Percentiles rank a stretch among this genome's conserved stretches.
Evolutionary conservation across 805 yeast genomes (phyloP).

Genomic region (Cyberlindnera meyerae): DNA sequence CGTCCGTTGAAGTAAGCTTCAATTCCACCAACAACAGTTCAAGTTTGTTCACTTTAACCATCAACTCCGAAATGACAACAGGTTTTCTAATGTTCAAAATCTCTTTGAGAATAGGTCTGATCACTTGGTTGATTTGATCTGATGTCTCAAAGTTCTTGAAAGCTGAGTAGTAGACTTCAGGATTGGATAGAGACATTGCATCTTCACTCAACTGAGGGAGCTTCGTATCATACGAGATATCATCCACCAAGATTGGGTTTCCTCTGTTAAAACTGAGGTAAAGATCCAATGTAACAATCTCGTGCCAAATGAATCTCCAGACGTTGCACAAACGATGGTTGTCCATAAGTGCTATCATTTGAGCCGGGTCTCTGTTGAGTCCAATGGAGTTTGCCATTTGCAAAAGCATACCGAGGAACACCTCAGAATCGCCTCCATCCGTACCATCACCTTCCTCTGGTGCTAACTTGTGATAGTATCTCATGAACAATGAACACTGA

Average conservation of each 20-base stretch:
- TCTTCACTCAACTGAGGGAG: constrained; percentile 37
- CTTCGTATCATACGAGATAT: constrained; percentile 45
- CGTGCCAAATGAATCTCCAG: constrained; percentile 58
- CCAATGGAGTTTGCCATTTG: constrained; percentile 58
- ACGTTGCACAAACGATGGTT: constrained; percentile 35
- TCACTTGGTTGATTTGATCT: constrained; percentile 26
- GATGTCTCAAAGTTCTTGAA: constrained; percentile 30
- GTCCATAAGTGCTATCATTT: constrained; percentile 22
- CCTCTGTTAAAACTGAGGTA: constrained; percentile 45
- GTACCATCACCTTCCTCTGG: constrained; percentile 58
- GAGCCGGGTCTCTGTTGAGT: constrained; percentile 50
- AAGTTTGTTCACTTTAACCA: constrained; percentile 31
- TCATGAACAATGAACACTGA: constrained; percentile 49
- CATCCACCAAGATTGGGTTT: constrained; percentile 36
- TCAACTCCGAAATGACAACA: constrained; percentile 35
- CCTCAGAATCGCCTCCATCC: constrained; percentile 47
- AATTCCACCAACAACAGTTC: constrained; percentile 31
- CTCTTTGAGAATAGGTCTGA: constrained; percentile 32
- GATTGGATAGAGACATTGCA: constrained; percentile 33
- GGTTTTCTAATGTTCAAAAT: constrained; percentile 38
- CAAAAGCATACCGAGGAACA: constrained; percentile 43
- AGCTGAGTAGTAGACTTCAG: constrained; percentile 38
- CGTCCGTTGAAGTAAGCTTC: constrained; percentile 27
- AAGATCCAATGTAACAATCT: constrained; percentile 41
- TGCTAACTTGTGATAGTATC: constrained; percentile 43